These are phyloP conservation scores for Camellia granthamiana DNA, from an alignment of 148 eudicot genomes.

Conservation along the genomic window DNA sequence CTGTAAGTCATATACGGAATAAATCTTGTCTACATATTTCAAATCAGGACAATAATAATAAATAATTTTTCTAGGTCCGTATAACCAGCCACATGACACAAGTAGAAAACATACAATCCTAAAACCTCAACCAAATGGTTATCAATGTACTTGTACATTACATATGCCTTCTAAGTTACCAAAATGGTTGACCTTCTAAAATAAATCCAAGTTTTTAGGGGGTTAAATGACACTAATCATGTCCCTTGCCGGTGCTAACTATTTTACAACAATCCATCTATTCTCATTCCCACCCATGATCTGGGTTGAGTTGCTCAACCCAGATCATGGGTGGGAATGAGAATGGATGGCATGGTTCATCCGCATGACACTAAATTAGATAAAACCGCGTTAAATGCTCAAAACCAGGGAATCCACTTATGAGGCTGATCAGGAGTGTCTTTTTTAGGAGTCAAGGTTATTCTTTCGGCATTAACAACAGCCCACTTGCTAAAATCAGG, in stretches of 20 bases:
- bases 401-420: constrained; percentile 58
- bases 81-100: no score
- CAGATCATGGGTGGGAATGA: neutral
- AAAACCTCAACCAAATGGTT: no score
- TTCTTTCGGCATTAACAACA: constrained; percentile 75
- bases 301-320: no score
- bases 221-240: neutral
- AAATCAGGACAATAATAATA: no score
- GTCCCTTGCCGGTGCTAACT: neutral
- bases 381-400: constrained; percentile 10
- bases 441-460: constrained; percentile 59
- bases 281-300: neutral
- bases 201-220: no score
- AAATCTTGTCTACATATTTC: no score
- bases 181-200: no score
- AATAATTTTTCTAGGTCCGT: no score
- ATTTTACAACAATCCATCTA: constrained; percentile 1
- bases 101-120: no score
- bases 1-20: no score
- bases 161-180: no score
- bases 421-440: constrained; percentile 30
- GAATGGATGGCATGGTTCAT: neutral
- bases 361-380: neutral
- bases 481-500: constrained; percentile 96
- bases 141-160: no score